These are phyloP conservation scores for Mucor velutinosus DNA, from an alignment of 371 early-diverging fungal species.

Conservation along the genomic window DNA sequence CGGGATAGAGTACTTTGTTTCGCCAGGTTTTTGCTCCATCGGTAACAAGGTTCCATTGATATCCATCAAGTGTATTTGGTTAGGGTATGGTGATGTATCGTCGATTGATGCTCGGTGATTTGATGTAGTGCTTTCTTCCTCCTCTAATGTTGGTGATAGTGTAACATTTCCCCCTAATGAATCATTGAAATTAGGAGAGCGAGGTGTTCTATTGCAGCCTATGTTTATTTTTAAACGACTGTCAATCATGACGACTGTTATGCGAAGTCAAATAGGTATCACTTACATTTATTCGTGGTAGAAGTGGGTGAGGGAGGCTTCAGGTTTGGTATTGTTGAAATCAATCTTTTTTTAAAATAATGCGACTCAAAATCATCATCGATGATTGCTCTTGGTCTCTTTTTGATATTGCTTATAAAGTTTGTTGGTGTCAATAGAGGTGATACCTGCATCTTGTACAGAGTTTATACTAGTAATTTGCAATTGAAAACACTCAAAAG, in stretches of 20 bases:
- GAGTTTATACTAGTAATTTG: neutral
- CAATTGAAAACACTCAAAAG: neutral
- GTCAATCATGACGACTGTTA: neutral
- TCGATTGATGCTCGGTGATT: neutral
- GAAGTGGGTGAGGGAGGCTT: neutral
- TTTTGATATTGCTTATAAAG: conserved; percentile 8
- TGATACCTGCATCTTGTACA: conserved; percentile 16
- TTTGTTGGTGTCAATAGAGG: conserved; percentile 21
- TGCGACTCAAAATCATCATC: conserved; percentile 20
- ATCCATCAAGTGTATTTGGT: conserved; percentile 17
- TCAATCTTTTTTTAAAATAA: conserved; percentile 21
- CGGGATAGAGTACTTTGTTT: conserved; percentile 35
- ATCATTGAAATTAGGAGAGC: neutral
- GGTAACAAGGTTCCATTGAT: conserved; percentile 32
- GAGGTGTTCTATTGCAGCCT: neutral
- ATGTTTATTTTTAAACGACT: neutral
- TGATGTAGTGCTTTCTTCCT: neutral
- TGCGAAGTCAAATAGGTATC: neutral
- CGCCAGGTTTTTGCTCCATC: conserved; percentile 34
- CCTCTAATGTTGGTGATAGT: neutral
- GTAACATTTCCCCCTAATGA: neutral
- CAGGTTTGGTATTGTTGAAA: conserved; percentile 12
- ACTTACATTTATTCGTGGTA: neutral
- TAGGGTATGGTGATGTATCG: neutral
- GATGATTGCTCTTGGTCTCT: conserved; percentile 13